Percentiles rank a stretch among this genome's conserved stretches.
phyloP scores from a whole-genome alignment of 192 early-diverging fungal genomes.

The Entrophospora sp. region DNA sequence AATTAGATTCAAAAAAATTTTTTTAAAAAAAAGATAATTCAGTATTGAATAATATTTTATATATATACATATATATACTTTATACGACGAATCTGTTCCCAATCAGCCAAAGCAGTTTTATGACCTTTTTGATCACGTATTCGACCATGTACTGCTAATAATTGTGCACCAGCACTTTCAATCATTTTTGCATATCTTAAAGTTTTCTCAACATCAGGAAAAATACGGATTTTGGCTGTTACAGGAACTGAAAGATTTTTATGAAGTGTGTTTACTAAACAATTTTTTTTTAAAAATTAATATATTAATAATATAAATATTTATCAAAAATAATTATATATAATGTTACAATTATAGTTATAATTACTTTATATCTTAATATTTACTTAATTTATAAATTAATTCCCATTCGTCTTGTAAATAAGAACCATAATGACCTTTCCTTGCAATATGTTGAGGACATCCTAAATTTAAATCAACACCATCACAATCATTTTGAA shows the following conservation, averaged over 20 bases:
- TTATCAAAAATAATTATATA: conserved; percentile 76
- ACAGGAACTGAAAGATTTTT: conserved; percentile 77
- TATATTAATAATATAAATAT: conserved; percentile 61
- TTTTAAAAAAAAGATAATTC: no score
- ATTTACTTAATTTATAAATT: conserved; percentile 37
- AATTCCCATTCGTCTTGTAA: conserved; percentile 79
- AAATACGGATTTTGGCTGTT: conserved; percentile 94
- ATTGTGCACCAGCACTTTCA: conserved; percentile 84
- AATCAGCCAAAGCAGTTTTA: conserved; percentile 92
- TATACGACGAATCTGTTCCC: conserved; percentile 83
- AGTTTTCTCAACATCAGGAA: conserved; percentile 81
- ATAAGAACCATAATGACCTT: conserved; percentile 86
- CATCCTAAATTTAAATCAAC: conserved; percentile 96
- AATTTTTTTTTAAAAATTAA: not conserved
- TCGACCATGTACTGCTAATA: conserved; percentile 92
- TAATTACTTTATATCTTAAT: conserved; percentile 22
- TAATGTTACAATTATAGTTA: conserved; percentile 17
- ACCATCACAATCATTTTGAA: conserved; percentile 80
- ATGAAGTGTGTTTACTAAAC: conserved; percentile 66
- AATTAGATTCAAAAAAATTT: no score
- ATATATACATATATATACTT: conserved; percentile 56
- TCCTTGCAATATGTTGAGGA: conserved; percentile 87
- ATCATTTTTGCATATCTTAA: conserved; percentile 92
- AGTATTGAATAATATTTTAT: not conserved
- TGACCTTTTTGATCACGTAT: conserved; percentile 95